Evolutionary conservation across 495 filamentous ascomycete species (phyloP), one percentile per base, ranked within the genome.

Genomic region (Evansstolkia leycettana): DNA sequence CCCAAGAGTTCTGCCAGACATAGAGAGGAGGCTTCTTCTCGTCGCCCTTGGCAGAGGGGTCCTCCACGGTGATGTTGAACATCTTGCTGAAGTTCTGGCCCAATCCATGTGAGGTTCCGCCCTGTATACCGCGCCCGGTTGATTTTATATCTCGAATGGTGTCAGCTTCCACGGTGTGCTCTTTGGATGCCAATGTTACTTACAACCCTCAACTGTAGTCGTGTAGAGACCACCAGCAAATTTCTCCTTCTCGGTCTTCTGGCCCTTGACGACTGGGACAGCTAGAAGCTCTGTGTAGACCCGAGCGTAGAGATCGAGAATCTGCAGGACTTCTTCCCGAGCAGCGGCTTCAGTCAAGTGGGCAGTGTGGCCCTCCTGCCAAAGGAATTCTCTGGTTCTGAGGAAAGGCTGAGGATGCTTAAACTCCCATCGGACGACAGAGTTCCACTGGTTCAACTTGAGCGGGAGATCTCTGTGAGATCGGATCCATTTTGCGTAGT

Each of bases 1-100:
- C 90, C 90, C 90, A 98, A 4, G 84, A 93, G 66, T 98, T 98
- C 55, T 98, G 90, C 85, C 87, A 96, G 17, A 96, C 87, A 46
- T 84, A 54, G 37, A 94, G 57, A 39, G 80, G 73, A 34, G 69
- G 59, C 35, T 72, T 69, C 51, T 69, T 75, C 52, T 89, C 80
- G 28, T 77, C 84, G 24, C 76, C 72, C 57, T 84, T 84, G 33
- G 69, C 60, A 34, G 74, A 67, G 9, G 92, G 92, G 50, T 95
- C 86, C 58, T 98, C 89, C 12, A 98, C 88, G 0, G 80, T 86
- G 60, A 98, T 94, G 52, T 84, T 77, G 60, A 95, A 98, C 90
- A 98, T 98, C 60, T 84, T 94, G 54, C 78, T 82, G 70, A 98
- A 95, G 59, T 96, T 94, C 58, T 94, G 88, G 18, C 90, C 90